Evolutionary conservation across 2,329 filamentous ascomycete species (phyloP).

Genomic region (Botrytis cinerea): DNA sequence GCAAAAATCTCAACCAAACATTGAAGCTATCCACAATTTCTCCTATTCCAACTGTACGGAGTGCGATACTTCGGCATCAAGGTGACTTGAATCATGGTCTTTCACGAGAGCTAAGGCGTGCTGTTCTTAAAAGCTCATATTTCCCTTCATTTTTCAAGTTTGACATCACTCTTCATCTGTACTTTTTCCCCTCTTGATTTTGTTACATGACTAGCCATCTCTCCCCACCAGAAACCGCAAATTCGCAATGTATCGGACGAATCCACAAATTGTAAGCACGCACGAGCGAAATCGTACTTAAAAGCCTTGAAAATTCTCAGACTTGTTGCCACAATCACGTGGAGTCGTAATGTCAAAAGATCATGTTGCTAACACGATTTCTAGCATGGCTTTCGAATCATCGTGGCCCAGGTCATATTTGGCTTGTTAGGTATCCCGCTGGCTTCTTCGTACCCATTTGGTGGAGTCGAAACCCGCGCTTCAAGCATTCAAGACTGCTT

Average conservation of each 20-base stretch:
- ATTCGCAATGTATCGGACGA: constrained; percentile 9
- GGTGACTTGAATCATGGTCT: not conserved
- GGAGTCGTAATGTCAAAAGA: not conserved
- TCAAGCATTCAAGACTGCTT: constrained; percentile 29
- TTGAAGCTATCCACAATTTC: constrained; percentile 4
- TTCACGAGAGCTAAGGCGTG: not conserved
- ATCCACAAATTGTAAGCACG: constrained; percentile 12
- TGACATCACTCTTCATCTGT: not conserved
- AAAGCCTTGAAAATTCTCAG: not conserved
- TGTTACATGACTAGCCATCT: not conserved
- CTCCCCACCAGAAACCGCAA: not conserved
- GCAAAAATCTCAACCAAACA: not conserved
- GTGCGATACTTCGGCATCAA: not conserved
- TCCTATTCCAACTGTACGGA: constrained; percentile 4
- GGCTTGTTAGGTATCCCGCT: constrained; percentile 2
- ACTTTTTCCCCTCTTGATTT: not conserved
- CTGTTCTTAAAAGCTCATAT: not conserved
- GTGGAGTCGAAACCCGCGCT: not conserved
- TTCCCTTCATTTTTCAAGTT: not conserved
- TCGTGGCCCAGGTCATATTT: not conserved
- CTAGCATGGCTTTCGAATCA: not conserved
- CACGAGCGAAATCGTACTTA: not conserved
- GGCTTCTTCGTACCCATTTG: constrained; percentile 5
- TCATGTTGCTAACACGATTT: constrained; percentile 1
- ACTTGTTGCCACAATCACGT: not conserved